phyloP scores from a whole-genome alignment of 306 rosid genomes.

The Bauhinia variegata region DNA sequence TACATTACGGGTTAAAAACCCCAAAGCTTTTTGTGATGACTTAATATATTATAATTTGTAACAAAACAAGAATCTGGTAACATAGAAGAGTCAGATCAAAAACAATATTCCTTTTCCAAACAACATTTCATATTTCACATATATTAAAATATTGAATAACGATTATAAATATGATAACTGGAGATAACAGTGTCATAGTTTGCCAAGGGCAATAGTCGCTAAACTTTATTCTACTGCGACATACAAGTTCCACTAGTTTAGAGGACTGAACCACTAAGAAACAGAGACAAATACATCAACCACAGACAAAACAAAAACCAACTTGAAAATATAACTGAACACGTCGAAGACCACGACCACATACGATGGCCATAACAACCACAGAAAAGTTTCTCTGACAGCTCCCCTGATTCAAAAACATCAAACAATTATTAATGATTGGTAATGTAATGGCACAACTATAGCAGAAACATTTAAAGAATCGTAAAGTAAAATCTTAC shows the following conservation, averaged over 20 bases:
- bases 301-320: not conserved
- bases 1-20: too few relatives aligned
- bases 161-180: too few relatives aligned
- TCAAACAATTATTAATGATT: conserved; percentile 16
- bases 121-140: too few relatives aligned
- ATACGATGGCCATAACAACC: conserved; percentile 24
- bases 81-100: too few relatives aligned
- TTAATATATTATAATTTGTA: too few relatives aligned
- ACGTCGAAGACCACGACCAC: conserved; percentile 27
- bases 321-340: conserved; percentile 22
- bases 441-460: not conserved
- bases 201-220: too few relatives aligned
- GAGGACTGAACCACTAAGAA: conserved; percentile 23
- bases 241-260: conserved; percentile 30
- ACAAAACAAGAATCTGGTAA: too few relatives aligned
- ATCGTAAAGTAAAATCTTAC: conserved; percentile 33
- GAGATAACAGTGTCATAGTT: not conserved
- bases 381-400: conserved; percentile 23
- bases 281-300: conserved; percentile 6
- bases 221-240: conserved; percentile 30
- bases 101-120: too few relatives aligned
- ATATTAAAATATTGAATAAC: too few relatives aligned
- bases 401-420: conserved; percentile 51
- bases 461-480: conserved; percentile 1
- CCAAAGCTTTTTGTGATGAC: too few relatives aligned